Evolutionary conservation across 352 stramenopile species (phyloP).

Genomic region (Plasmopara viticola): DNA sequence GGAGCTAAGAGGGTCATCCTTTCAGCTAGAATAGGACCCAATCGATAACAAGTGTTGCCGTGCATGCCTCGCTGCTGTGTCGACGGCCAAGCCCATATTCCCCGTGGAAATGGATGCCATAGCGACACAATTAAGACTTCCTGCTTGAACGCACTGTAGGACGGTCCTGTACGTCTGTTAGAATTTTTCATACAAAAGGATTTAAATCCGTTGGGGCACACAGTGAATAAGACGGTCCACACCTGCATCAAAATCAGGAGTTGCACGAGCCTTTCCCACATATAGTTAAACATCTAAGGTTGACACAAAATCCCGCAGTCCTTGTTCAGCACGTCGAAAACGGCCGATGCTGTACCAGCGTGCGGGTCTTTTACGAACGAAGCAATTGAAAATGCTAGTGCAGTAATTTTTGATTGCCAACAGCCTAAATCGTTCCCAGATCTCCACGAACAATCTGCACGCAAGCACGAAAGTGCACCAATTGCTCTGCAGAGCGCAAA

Average conservation of each 20-base stretch:
- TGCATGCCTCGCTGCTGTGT: conserved; percentile 30
- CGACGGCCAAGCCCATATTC: conserved; percentile 41
- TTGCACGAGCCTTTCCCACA: conserved; percentile 30
- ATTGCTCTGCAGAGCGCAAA: conserved; percentile 26
- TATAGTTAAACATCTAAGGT: conserved; percentile 12
- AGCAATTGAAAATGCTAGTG: conserved; percentile 30
- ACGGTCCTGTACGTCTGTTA: conserved; percentile 32
- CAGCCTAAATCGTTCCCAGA: conserved; percentile 29
- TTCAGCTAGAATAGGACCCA: conserved; percentile 40
- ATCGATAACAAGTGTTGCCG: conserved; percentile 39
- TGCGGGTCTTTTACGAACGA: conserved; percentile 22
- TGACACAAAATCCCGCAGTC: conserved; percentile 19
- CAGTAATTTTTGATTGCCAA: conserved; percentile 26
- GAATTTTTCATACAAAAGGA: too few relatives aligned
- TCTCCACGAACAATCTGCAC: conserved; percentile 37
- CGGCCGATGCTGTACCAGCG: conserved; percentile 21
- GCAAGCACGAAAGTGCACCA: conserved; percentile 29
- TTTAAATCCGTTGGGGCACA: conserved; percentile 35
- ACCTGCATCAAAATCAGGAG: conserved; percentile 43
- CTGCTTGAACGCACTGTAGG: conserved; percentile 27
- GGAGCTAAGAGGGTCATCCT: too few relatives aligned
- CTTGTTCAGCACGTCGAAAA: conserved; percentile 25
- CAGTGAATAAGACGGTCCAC: conserved; percentile 57
- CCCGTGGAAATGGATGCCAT: conserved; percentile 59
- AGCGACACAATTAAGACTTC: conserved; percentile 44